Conservation (phyloP, 2,329 filamentous ascomycete species). For the Aspergillus aculeatinus region DNA sequence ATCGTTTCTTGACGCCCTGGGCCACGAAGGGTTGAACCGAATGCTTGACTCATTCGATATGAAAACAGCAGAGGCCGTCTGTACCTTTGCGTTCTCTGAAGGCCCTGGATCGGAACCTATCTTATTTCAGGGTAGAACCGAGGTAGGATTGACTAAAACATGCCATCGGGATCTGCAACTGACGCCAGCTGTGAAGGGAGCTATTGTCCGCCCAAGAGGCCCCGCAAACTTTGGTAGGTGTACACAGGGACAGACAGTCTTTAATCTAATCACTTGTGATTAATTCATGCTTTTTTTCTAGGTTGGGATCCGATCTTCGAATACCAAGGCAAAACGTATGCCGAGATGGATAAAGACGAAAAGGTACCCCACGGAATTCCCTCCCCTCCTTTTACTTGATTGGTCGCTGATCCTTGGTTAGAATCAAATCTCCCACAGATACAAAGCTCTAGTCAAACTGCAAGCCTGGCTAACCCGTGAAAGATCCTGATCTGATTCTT, state of each 20-base stretch:
- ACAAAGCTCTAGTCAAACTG: conserved; percentile 81
- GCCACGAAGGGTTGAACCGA: conserved; percentile 83
- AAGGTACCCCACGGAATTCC: conserved; percentile 60
- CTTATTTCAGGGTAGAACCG: conserved; percentile 86
- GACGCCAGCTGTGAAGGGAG: conserved; percentile 53
- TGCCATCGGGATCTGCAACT: background rate
- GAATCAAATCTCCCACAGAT: conserved; percentile 91
- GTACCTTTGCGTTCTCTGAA: conserved; percentile 88
- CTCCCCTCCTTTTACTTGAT: background rate
- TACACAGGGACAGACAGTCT: background rate
- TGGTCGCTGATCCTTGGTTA: conserved; percentile 25
- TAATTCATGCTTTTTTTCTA: conserved; percentile 36
- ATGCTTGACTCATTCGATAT: conserved; percentile 84
- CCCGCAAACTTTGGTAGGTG: conserved; percentile 77
- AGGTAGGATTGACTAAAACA: conserved; percentile 51
- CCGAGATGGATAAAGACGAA: conserved; percentile 90
- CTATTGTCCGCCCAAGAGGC: conserved; percentile 81
- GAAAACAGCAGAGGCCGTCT: conserved; percentile 89
- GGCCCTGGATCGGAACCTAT: conserved; percentile 82
- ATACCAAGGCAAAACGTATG: conserved; percentile 86
- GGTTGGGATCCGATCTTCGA: conserved; percentile 98
- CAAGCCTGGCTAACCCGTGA: conserved; percentile 70
- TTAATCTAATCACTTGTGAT: background rate
- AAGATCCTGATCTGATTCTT: conserved; percentile 18
- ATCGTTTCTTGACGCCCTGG: conserved; percentile 84